A percentile compares a stretch with the other conserved stretches of the same genome.
phyloP scores from a whole-genome alignment of 352 stramenopile genomes.

The Pythium aquatile region DNA sequence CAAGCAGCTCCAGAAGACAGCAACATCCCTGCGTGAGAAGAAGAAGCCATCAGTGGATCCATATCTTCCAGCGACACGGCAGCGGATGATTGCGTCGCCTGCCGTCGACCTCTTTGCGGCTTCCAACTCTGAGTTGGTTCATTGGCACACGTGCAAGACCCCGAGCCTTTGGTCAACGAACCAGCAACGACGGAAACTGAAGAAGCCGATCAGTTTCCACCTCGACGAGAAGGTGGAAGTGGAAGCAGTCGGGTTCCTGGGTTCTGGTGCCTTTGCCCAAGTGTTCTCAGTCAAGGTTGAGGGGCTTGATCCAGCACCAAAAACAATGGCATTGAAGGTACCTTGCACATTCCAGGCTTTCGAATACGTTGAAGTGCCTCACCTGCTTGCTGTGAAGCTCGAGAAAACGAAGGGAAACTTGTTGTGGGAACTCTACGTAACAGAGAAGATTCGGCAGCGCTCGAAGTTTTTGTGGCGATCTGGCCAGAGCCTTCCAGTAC shows the following conservation, averaged over 20 bases:
- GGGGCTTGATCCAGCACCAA: slow-evolving; percentile 23
- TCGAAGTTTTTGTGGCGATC: slow-evolving; percentile 9
- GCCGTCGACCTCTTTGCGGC: slow-evolving; percentile 46
- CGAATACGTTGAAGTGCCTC: no score
- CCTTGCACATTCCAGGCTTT: no score
- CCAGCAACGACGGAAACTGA: slow-evolving; percentile 49
- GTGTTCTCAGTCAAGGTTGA: slow-evolving; percentile 61
- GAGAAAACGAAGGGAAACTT: slow-evolving; percentile 71
- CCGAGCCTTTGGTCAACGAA: slow-evolving; percentile 48
- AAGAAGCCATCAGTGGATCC: slow-evolving; percentile 38
- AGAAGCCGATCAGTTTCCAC: slow-evolving; percentile 43
- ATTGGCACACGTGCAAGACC: slow-evolving; percentile 48
- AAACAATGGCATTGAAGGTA: slow-evolving; percentile 69
- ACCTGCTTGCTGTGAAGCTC: slow-evolving; percentile 32
- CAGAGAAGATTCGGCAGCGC: slow-evolving; percentile 31
- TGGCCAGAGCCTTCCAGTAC: slow-evolving; percentile 34
- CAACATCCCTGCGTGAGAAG: background rate
- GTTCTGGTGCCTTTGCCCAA: slow-evolving; percentile 70
- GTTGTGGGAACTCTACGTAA: slow-evolving; percentile 81
- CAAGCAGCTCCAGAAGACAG: background rate
- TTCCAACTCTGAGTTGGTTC: slow-evolving; percentile 43
- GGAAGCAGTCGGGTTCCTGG: slow-evolving; percentile 56
- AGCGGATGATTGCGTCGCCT: slow-evolving; percentile 40
- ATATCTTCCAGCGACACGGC: slow-evolving; percentile 50
- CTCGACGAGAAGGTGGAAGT: slow-evolving; percentile 34